These are phyloP conservation scores for Fagopyrum tataricum DNA, from an alignment of 148 eudicot genomes.

Conservation along the genomic window DNA sequence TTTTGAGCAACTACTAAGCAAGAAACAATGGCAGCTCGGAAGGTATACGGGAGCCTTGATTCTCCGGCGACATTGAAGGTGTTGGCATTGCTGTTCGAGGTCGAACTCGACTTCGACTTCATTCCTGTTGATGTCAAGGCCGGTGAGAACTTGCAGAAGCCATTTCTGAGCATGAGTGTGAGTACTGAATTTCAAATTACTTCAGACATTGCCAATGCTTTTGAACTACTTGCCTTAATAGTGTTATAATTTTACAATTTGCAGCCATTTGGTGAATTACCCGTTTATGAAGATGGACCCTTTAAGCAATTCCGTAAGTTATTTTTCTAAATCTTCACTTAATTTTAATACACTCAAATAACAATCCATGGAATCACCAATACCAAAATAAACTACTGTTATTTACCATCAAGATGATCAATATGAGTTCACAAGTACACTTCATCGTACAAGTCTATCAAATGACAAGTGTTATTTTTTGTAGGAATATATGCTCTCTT, in stretches of 20 bases:
- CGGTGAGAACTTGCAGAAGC: constrained; percentile 20
- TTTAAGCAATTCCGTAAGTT: constrained; percentile 21
- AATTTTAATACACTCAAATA: too few relatives aligned
- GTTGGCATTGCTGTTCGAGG: constrained; percentile 18
- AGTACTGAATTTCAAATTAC: not conserved
- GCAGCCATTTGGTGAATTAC: constrained; percentile 33
- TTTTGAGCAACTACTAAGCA: not conserved
- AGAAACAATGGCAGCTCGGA: constrained; percentile 11
- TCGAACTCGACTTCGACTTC: constrained; percentile 21
- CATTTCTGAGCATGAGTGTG: constrained; percentile 21
- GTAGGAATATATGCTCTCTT: too few relatives aligned
- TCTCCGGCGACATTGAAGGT: constrained; percentile 22
- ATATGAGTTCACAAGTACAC: too few relatives aligned
- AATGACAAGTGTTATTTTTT: too few relatives aligned
- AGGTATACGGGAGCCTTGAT: constrained; percentile 20
- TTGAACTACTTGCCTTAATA: too few relatives aligned
- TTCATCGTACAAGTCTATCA: too few relatives aligned
- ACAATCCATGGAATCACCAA: too few relatives aligned
- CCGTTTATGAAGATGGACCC: constrained; percentile 24
- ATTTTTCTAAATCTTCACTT: too few relatives aligned
- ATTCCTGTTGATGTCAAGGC: constrained; percentile 21
- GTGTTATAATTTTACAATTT: not conserved
- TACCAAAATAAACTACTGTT: too few relatives aligned
- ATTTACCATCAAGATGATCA: too few relatives aligned
- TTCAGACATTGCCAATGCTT: too few relatives aligned